Conservation (phyloP, 2,329 filamentous ascomycete species). For the Colletotrichum phormii region DNA sequence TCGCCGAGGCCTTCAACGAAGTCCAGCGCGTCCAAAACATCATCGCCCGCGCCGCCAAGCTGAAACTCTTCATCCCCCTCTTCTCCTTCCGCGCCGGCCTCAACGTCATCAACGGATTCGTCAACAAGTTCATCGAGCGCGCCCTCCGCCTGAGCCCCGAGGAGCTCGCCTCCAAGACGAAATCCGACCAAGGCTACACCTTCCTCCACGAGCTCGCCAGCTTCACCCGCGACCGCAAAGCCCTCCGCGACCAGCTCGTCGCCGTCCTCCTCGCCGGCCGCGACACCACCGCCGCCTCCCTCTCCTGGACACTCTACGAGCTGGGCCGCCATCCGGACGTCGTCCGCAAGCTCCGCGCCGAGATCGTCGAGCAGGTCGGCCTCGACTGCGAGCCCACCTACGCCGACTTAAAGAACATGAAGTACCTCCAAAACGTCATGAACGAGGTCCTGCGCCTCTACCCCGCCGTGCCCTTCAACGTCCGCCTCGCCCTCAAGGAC, state of each 20-base stretch:
- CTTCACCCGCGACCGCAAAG: slow-evolving; percentile 78
- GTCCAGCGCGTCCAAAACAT: slow-evolving; percentile 81
- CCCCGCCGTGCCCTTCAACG: slow-evolving; percentile 83
- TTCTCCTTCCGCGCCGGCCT: slow-evolving; percentile 73
- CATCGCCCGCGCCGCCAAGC: slow-evolving; percentile 72
- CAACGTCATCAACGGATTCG: slow-evolving; percentile 78
- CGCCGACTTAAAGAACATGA: slow-evolving; percentile 86
- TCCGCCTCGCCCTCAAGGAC: slow-evolving; percentile 77
- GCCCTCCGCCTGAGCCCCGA: slow-evolving; percentile 75
- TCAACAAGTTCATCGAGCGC: slow-evolving; percentile 81
- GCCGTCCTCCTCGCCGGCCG: slow-evolving; percentile 85
- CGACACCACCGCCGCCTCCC: slow-evolving; percentile 86
- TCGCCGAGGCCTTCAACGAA: slow-evolving; percentile 85
- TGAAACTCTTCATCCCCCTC: slow-evolving; percentile 73
- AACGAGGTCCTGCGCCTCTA: slow-evolving; percentile 84
- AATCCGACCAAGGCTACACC: slow-evolving; percentile 79
- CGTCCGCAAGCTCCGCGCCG: slow-evolving; percentile 75
- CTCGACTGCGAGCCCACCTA: slow-evolving; percentile 74
- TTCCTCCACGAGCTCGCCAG: slow-evolving; percentile 88
- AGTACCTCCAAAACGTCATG: slow-evolving; percentile 79
- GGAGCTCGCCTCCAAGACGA: slow-evolving; percentile 80
- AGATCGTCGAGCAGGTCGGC: slow-evolving; percentile 78
- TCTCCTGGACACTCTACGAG: slow-evolving; percentile 88
- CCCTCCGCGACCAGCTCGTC: slow-evolving; percentile 87
- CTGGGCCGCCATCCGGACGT: slow-evolving; percentile 77